Percentiles rank a stretch among this genome's conserved stretches.
These are phyloP conservation scores for Ottelia alismoides DNA, from an alignment of 106 monocot genomes.

Conservation along the genomic window DNA sequence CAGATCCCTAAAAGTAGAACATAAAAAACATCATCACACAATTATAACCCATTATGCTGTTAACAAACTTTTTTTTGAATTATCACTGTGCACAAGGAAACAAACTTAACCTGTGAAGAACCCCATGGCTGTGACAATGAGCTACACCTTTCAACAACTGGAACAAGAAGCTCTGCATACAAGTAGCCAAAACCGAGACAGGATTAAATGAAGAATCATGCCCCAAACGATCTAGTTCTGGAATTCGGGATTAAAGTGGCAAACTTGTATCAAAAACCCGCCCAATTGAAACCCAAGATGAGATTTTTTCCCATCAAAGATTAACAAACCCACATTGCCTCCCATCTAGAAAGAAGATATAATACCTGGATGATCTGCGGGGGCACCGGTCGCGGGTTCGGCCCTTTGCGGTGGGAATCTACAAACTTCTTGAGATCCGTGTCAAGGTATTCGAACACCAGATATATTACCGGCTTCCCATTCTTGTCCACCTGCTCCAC, in stretches of 20 bases:
- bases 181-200: too few relatives aligned
- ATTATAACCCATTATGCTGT: too few relatives aligned
- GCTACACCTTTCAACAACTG: constrained; percentile 97
- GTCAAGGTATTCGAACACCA: constrained; percentile 96
- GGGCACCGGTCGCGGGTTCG: constrained; percentile 57
- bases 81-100: too few relatives aligned
- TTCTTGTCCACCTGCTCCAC: constrained; percentile 92
- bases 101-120: constrained; percentile 85
- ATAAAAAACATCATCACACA: too few relatives aligned
- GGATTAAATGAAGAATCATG: too few relatives aligned
- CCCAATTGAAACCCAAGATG: too few relatives aligned
- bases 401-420: constrained; percentile 49
- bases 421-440: constrained; percentile 96
- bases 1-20: constrained; percentile 83
- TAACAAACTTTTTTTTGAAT: too few relatives aligned
- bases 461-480: constrained; percentile 74
- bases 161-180: constrained; percentile 89
- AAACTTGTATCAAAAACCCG: too few relatives aligned
- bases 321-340: background rate
- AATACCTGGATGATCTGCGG: constrained; percentile 50
- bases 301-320: too few relatives aligned
- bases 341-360: background rate
- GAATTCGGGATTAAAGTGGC: too few relatives aligned
- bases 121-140: constrained; percentile 94
- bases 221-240: too few relatives aligned